Conservation (phyloP, 2,329 filamentous ascomycete species). For the Ascochyta clinopodiicola region DNA sequence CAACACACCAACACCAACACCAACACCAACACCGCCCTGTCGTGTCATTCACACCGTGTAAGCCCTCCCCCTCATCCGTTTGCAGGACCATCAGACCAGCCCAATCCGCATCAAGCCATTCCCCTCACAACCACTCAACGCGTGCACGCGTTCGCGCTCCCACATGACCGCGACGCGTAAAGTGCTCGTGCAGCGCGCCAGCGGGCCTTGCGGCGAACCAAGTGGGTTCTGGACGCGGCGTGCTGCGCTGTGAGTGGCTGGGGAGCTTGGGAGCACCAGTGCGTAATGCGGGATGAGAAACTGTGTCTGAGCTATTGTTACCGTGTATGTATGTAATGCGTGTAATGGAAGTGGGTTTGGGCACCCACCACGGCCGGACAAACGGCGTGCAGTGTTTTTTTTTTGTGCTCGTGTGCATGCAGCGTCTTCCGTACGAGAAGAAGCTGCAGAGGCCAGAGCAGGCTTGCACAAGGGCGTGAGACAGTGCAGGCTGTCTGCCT, state of each 20-base stretch:
- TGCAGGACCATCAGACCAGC: not conserved
- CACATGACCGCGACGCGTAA: conserved; percentile 29
- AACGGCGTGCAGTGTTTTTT: not conserved
- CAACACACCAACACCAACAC: not conserved
- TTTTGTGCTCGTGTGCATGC: conserved; percentile 17
- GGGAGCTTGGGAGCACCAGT: conserved; percentile 7
- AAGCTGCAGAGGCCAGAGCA: not conserved
- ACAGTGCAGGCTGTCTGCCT: conserved; percentile 3
- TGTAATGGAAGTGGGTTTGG: conserved; percentile 19
- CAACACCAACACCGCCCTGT: not conserved
- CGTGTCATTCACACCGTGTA: not conserved
- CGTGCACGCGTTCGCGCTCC: conserved; percentile 32
- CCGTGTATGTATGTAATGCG: too few relatives aligned
- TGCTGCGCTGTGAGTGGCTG: conserved; percentile 11
- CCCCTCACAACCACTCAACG: conserved; percentile 2
- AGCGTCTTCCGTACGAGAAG: not conserved
- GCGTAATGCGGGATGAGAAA: conserved; percentile 20
- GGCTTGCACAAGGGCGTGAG: conserved; percentile 11
- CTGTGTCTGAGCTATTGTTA: conserved; percentile 17
- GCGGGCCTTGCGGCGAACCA: conserved; percentile 19
- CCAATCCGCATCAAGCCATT: conserved; percentile 1
- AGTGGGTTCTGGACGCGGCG: conserved; percentile 6
- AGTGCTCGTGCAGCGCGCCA: not conserved
- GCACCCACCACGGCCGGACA: conserved; percentile 22
- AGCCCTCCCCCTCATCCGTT: not conserved